Evolutionary conservation across 2,329 filamentous ascomycete genomes (phyloP), one percentile per base, ranked within the genome.

Genomic region (Aspergillus sp.): DNA sequence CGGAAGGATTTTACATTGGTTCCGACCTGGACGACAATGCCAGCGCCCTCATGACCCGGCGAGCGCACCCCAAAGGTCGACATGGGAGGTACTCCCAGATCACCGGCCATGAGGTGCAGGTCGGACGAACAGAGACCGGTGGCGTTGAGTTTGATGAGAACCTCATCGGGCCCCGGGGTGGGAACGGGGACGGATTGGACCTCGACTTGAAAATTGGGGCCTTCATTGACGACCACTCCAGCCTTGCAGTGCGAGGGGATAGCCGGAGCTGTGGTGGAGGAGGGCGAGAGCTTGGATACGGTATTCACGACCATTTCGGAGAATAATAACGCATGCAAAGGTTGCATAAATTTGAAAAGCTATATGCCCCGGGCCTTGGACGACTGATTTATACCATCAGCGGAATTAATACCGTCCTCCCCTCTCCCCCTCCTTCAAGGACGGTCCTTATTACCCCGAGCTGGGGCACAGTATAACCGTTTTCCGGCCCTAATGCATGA

Each of bases 121-220:
- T 82, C 79, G 32, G 70, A 73, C 49, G 75, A 73, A 64, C 79
- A 81, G 42, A 82, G 68, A 0, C 79, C 79, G 1, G 78, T 82
- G 28, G 70, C 70, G 48, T 80, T 81, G 44, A 82, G 67, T 45
- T 72, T 74, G 56, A 82, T 69, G 7, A 82, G 68, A 26, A 81
- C 63, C 48, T 82, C 77, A 43, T 78, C 68, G 5, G 73, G 73
- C 8, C 73, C 74, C 46, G 73, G 71, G 43, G 73, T 67, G 4
- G 74, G 74, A 0, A 77, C 72, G 12, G 70, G 67, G 1, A 77
- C 72, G 47, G 66, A 65, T 54, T 73, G 66, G 6, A 77, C 68
- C 48, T 74, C 70, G 29, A 77, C 61, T 4, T 56, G 58, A 51
- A 77, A 77, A 47, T 75, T 59, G 0, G 74, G 73, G 1, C 75